Percentiles rank a stretch among this genome's conserved stretches.
Evolutionary conservation across 2,329 filamentous ascomycete species (phyloP).

Genomic region (Scedosporium apiospermum): DNA sequence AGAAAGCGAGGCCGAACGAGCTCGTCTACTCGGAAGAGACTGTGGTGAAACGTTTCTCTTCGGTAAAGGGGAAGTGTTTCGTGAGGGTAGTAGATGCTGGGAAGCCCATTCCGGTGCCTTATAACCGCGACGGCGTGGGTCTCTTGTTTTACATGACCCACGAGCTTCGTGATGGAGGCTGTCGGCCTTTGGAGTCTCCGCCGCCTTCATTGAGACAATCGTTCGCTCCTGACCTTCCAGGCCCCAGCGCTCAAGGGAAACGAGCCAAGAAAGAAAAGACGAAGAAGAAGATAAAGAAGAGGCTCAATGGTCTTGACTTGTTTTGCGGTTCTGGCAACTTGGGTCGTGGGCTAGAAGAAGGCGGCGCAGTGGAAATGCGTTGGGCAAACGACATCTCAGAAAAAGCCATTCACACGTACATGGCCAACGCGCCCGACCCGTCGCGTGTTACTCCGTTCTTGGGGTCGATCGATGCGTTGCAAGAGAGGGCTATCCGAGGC

Average conservation of each 20-base stretch:
- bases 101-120: conserved; percentile 48
- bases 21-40: conserved; percentile 45
- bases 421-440: conserved; percentile 47
- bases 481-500: conserved; percentile 45
- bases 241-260: too few relatives aligned
- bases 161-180: conserved; percentile 11
- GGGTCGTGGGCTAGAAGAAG: conserved; percentile 66
- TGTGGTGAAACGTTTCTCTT: conserved; percentile 22
- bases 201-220: conserved; percentile 40
- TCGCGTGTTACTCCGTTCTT: conserved; percentile 45
- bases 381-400: conserved; percentile 60
- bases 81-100: conserved; percentile 42
- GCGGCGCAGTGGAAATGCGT: conserved; percentile 52
- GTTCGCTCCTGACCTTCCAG: conserved; percentile 31
- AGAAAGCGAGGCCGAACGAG: conserved; percentile 40
- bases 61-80: conserved; percentile 47
- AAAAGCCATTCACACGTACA: conserved; percentile 61
- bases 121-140: conserved; percentile 54
- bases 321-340: conserved; percentile 75
- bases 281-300: conserved; percentile 11
- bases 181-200: conserved; percentile 25
- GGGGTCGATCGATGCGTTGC: conserved; percentile 64
- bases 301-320: conserved; percentile 55
- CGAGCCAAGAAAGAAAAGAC: background rate
- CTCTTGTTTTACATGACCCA: conserved; percentile 57